Evolutionary conservation across 768 basidiomycete genomes (phyloP), one percentile per base, ranked within the genome.

Genomic region (Leccinum arenicola): DNA sequence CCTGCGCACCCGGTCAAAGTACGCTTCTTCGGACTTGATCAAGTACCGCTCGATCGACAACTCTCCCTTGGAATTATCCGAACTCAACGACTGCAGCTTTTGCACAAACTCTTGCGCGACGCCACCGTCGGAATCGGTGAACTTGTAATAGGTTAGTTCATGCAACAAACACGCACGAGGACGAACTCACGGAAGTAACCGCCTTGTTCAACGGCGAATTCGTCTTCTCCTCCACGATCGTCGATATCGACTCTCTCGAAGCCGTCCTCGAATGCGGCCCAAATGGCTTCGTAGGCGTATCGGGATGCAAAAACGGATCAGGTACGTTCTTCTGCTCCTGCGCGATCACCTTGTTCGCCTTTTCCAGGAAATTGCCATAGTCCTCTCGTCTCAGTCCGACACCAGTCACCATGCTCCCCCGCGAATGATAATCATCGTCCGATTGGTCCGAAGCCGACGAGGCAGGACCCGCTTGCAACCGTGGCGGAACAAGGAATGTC

Each of bases 191-290:
- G 60, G 93, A 88, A 55, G 88, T 88, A 66, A 93, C 92, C 11
- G 94, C 93, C 75, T 95, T 96, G 78, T 97, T 97, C 59, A 96
- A 77, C 11, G 95, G 94, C 23, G 95, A 94, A 62, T 89, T 89
- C 1, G 80, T 78, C 78, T 96, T 96, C 66, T 96, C 94, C 62
- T 95, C 93, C 31, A 93, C 88, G 55, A 96, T 93, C 4, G 91
- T 89, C 14, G 90, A 86, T 57, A 96, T 95, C 6, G 93, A 94
- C 67, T 96, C 95, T n/a, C 89, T 86, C 1, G 93, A 95, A 0
- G 88, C 87, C 6, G 84, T 82, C 6, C 93, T 82, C 45, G 90
- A 93, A 70, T 93, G 91, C 11, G 77, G 65, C 54, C 91, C 91
- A 73, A 96, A 95, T 1, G 93, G 92, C 60, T 82, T 81, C 31